phyloP scores from a whole-genome alignment of 352 stramenopile genomes.

The Pythium rhizo-oryzae region DNA sequence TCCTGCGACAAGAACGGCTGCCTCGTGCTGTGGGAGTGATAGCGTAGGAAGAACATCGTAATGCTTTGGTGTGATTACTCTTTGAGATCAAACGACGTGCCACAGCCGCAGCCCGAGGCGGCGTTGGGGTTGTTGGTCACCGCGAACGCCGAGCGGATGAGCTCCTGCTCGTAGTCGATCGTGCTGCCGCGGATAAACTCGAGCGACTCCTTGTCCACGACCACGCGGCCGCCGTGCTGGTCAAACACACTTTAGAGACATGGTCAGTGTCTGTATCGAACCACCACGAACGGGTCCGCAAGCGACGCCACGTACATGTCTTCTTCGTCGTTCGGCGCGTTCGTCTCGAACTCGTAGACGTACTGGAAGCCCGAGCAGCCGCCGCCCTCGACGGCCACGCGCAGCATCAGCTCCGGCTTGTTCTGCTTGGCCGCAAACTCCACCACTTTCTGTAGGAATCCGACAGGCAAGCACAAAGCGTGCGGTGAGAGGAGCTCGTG shows the following conservation, averaged over 20 bases:
- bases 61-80: conserved; percentile 38
- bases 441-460: conserved; percentile 74
- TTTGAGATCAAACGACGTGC: conserved; percentile 98
- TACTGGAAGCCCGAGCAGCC: conserved; percentile 96
- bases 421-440: conserved; percentile 64
- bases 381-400: conserved; percentile 90
- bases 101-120: conserved; percentile 96
- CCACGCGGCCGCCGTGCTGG: conserved; percentile 83
- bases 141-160: conserved; percentile 97
- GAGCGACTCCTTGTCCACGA: conserved; percentile 94
- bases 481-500: not conserved
- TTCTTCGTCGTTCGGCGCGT: conserved; percentile 51
- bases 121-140: conserved; percentile 98
- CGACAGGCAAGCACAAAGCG: no score
- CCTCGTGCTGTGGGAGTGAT: conserved; percentile 78
- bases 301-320: no score
- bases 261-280: not conserved
- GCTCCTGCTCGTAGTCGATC: conserved; percentile 97
- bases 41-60: not conserved
- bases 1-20: conserved; percentile 86
- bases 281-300: no score
- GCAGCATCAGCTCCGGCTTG: conserved; percentile 66
- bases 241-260: conserved; percentile 69
- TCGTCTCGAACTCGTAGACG: conserved; percentile 87
- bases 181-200: conserved; percentile 94